Evolutionary conservation across 176 grass and related monocot species (phyloP).

Genomic region (Pontederia paniculata): DNA sequence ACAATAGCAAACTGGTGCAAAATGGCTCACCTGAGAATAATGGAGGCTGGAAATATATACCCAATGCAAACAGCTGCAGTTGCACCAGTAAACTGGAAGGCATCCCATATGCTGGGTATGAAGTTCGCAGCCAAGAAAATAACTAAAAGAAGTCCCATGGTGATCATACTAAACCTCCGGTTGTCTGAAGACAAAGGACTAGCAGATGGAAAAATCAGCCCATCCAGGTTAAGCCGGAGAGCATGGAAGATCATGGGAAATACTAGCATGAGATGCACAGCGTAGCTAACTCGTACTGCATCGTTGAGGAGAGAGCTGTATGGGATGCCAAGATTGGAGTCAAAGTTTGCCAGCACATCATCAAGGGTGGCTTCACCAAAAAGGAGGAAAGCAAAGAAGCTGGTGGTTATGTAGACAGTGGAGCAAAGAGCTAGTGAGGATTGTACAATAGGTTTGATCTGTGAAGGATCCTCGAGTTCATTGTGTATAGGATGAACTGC

Average conservation of each 20-base stretch:
- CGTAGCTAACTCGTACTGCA: conserved; percentile 83
- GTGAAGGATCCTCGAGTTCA: conserved; percentile 67
- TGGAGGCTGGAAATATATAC: conserved; percentile 84
- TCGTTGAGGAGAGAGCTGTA: conserved; percentile 74
- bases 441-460: conserved; percentile 74
- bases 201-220: conserved; percentile 58
- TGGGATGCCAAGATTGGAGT: conserved; percentile 80
- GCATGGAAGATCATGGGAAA: conserved; percentile 99
- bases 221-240: conserved; percentile 81
- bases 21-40: conserved; percentile 59
- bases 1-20: neutral
- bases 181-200: conserved; percentile 52
- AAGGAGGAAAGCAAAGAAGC: conserved; percentile 86
- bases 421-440: conserved; percentile 64
- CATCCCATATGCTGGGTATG: conserved; percentile 98
- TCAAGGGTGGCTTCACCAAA: conserved; percentile 72
- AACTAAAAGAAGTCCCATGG: conserved; percentile 42
- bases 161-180: conserved; percentile 51
- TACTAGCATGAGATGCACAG: conserved; percentile 86
- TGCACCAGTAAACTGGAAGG: conserved; percentile 88
- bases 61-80: conserved; percentile 97
- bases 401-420: conserved; percentile 68
- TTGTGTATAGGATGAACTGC: conserved; percentile 85
- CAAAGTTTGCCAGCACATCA: conserved; percentile 87
- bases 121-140: conserved; percentile 83